These are phyloP conservation scores for Stylosanthes scabra DNA, from an alignment of 331 rosid species.

Conservation along the genomic window DNA sequence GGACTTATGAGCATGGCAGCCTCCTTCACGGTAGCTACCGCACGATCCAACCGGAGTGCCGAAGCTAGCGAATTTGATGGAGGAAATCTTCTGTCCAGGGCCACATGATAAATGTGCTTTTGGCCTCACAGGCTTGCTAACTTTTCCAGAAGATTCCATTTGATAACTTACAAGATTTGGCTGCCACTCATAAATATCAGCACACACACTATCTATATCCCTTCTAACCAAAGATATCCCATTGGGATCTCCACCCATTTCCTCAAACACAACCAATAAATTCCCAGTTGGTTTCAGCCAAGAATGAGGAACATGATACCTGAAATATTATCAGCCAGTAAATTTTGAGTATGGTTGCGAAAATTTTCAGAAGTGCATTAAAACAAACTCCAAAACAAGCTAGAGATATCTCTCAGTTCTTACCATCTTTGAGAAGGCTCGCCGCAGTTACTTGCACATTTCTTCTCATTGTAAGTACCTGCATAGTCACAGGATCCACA, in stretches of 20 bases:
- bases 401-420: slow-evolving; percentile 65
- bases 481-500: slow-evolving; percentile 75
- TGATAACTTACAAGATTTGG: slow-evolving; percentile 71
- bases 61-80: slow-evolving; percentile 93
- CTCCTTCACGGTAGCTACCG: slow-evolving; percentile 80
- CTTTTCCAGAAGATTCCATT: slow-evolving; percentile 72
- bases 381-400: slow-evolving; percentile 21
- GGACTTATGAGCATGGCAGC: slow-evolving; percentile 85
- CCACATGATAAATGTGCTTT: slow-evolving; percentile 87
- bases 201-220: slow-evolving; percentile 78
- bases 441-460: slow-evolving; percentile 73
- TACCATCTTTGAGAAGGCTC: slow-evolving; percentile 95
- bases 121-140: slow-evolving; percentile 56
- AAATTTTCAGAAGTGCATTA: background rate
- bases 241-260: slow-evolving; percentile 84
- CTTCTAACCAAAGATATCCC: slow-evolving; percentile 83
- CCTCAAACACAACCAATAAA: slow-evolving; percentile 85
- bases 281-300: slow-evolving; percentile 89
- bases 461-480: slow-evolving; percentile 72
- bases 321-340: slow-evolving; percentile 42
- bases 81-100: slow-evolving; percentile 77
- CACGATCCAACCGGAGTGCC: slow-evolving; percentile 89
- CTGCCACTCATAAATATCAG: slow-evolving; percentile 89
- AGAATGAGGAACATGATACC: slow-evolving; percentile 96
- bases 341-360: slow-evolving; percentile 18